These are phyloP conservation scores for Lomentospora prolificans DNA, from an alignment of 2,329 filamentous ascomycete genomes.

Conservation along the genomic window DNA sequence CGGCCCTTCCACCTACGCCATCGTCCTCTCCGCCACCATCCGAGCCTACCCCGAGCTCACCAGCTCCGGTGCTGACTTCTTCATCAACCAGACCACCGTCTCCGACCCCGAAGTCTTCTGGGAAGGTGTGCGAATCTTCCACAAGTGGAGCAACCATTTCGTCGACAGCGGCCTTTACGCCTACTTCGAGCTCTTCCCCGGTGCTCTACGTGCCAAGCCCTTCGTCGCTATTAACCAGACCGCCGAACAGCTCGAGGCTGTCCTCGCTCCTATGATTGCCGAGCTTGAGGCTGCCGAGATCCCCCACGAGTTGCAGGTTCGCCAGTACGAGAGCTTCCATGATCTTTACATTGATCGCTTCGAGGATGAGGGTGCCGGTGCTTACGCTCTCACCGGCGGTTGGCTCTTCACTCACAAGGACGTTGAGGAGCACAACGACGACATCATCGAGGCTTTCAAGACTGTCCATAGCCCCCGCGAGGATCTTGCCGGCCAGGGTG, in stretches of 20 bases:
- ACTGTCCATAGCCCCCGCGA: constrained; percentile 19
- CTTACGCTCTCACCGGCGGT: constrained; percentile 25
- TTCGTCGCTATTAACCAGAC: constrained; percentile 27
- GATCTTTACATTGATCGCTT: constrained; percentile 28
- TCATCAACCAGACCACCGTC: constrained; percentile 26
- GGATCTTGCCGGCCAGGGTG: constrained; percentile 18
- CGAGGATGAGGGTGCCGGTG: constrained; percentile 23
- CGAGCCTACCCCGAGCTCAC: constrained; percentile 38
- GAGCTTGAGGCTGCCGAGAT: constrained; percentile 21
- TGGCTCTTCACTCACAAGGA: constrained; percentile 27
- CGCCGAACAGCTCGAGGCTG: constrained; percentile 20
- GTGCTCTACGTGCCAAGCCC: constrained; percentile 28
- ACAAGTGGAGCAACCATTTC: constrained; percentile 28
- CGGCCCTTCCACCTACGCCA: constrained; percentile 41
- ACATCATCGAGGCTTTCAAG: constrained; percentile 25
- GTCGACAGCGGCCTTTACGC: constrained; percentile 31
- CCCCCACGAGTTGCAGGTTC: constrained; percentile 18
- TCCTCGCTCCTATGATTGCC: constrained; percentile 25
- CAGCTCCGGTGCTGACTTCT: constrained; percentile 30
- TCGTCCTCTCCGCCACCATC: constrained; percentile 41
- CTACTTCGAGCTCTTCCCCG: constrained; percentile 31
- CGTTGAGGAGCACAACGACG: constrained; percentile 23
- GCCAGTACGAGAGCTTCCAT: constrained; percentile 23
- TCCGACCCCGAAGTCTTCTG: constrained; percentile 32
- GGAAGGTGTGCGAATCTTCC: constrained; percentile 36